Evolutionary conservation across 345 rosid genomes (phyloP).

Genomic region (Eucalyptus virginea): DNA sequence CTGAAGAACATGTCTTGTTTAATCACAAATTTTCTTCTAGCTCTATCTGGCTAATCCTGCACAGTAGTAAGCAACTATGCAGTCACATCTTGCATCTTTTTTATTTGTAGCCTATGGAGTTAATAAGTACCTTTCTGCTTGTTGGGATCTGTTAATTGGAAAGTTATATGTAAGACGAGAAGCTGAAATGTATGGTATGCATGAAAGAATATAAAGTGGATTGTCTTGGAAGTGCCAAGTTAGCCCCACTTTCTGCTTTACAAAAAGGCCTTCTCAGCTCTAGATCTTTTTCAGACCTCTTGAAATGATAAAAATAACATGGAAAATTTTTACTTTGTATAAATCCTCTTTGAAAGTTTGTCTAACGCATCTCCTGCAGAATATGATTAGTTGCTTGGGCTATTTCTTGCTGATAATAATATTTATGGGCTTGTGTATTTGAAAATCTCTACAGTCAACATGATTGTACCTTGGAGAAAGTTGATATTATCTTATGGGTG

Average conservation of each 20-base stretch:
- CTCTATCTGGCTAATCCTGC: neutral
- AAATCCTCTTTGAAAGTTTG: neutral
- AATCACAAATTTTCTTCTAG: neutral
- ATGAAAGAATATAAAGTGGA: neutral
- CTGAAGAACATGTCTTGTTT: neutral
- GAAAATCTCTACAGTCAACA: neutral
- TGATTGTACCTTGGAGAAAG: neutral
- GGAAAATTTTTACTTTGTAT: neutral
- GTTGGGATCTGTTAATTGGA: neutral
- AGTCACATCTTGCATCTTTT: neutral
- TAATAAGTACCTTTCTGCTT: neutral
- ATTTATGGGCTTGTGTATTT: neutral
- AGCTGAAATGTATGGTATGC: neutral
- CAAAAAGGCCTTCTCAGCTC: neutral
- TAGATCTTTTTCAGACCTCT: neutral
- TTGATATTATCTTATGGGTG: neutral
- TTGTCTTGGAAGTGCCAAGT: neutral
- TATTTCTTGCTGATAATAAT: neutral
- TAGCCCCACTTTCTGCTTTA: neutral
- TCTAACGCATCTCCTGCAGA: neutral
- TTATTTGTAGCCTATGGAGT: neutral
- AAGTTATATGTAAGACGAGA: neutral
- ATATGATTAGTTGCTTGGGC: neutral
- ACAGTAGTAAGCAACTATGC: neutral
- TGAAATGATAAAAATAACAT: neutral